A percentile compares a stretch with the other conserved stretches of the same genome.
phyloP scores from a whole-genome alignment of 2,329 filamentous ascomycete genomes.

The Phialocephala sp. region DNA sequence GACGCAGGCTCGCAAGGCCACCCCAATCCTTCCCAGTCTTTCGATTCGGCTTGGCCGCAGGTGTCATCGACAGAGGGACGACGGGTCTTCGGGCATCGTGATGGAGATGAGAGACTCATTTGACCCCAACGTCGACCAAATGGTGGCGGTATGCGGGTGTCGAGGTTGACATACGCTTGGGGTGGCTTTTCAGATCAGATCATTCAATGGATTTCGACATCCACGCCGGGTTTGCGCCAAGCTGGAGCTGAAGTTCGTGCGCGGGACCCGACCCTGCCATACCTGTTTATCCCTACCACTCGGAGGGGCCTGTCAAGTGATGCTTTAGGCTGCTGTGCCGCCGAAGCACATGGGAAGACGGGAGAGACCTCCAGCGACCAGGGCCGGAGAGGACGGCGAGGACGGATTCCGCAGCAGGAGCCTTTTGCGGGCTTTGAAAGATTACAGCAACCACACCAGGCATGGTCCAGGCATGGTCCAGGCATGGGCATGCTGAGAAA shows the following conservation, averaged over 20 bases:
- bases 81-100: slow-evolving; percentile 21
- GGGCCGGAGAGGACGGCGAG: slow-evolving; percentile 5
- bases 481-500: background rate
- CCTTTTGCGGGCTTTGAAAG: slow-evolving; percentile 5
- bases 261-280: slow-evolving; percentile 20
- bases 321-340: slow-evolving; percentile 21
- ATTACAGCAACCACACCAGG: slow-evolving; percentile 8
- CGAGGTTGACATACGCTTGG: background rate
- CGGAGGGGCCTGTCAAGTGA: slow-evolving; percentile 10
- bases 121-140: slow-evolving; percentile 11
- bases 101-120: slow-evolving; percentile 1
- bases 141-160: slow-evolving; percentile 14
- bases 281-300: slow-evolving; percentile 20
- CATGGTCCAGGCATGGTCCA: slow-evolving; percentile 12
- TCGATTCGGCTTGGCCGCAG: slow-evolving; percentile 11
- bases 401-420: background rate
- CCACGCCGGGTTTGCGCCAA: slow-evolving; percentile 13
- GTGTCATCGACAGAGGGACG: slow-evolving; percentile 6
- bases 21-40: background rate
- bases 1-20: background rate
- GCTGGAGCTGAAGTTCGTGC: slow-evolving; percentile 26
- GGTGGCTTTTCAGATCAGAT: slow-evolving; percentile 25
- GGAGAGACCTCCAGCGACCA: background rate
- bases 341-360: slow-evolving; percentile 16
- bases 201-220: slow-evolving; percentile 18